Evolutionary conservation across 805 yeast genomes (phyloP), one percentile per base, ranked within the genome.

Genomic region (Ogataea angusta): DNA sequence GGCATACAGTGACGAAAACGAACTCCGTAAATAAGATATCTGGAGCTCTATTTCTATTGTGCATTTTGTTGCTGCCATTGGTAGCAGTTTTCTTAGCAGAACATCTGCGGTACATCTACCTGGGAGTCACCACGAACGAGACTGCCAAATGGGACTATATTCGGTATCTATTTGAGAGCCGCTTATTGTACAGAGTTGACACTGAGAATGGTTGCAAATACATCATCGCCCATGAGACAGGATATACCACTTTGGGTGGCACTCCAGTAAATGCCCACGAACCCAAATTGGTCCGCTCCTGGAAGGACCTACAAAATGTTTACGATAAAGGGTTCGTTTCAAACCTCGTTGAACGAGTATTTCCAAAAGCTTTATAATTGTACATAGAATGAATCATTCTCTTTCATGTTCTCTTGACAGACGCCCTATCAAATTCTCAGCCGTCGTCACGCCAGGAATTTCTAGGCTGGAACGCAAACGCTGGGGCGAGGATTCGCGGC

Each of bases 111-210:
- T 71, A 72, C 51, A 49, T 73, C 10, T 75, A 76, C 47, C 54
- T 76, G 36, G 82, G 82, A 2, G 77, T 74, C 10, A 75, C 81
- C 19, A 76, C 82, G 5, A 76, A 74, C 51, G 82, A 76, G 52
- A 60, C 70, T 0, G 69, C 66, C 12, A 76, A 76, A 52, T 76
- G 82, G 82, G 69, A 65, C 12, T 73, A 67, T 19, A 62, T 76
- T n/a, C 69, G 69, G 28, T 59, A 66, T 34, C 55, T 73, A 38
- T 52, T 69, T 2, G 34, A 49, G 12, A 23, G 54, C 7, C 56
- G 59, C 0, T 32, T 57, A 6, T 56, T 72, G 2, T 69, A 59
- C 47, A 41, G 56, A 17, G 46, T 23, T 12, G 10, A 25, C 6
- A 28, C 25, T 8, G 29, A 34, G 12, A 25, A 31, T 3, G 14